These are phyloP conservation scores for Aspergillus sp. DNA, from an alignment of 2,329 filamentous ascomycete species.

Conservation along the genomic window DNA sequence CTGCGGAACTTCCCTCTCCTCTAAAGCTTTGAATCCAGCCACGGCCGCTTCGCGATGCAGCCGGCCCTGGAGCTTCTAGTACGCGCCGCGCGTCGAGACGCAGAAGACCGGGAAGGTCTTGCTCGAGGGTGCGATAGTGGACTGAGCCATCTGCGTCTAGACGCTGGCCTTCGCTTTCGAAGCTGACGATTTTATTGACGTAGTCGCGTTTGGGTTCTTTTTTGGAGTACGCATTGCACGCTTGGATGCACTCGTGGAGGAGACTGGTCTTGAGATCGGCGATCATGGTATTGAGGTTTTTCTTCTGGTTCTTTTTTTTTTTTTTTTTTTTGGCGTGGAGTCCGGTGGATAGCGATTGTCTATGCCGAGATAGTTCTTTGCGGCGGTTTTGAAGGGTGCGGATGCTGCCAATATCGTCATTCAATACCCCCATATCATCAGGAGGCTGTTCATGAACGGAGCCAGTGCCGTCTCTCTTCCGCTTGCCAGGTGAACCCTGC, in stretches of 20 bases:
- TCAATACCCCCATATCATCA: no score
- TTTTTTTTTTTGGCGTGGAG: background rate
- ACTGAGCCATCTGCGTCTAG: no score
- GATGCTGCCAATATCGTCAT: background rate
- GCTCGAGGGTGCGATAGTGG: slow-evolving; percentile 50
- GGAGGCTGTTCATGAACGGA: no score
- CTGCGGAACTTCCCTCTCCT: slow-evolving; percentile 55
- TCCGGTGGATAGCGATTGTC: no score
- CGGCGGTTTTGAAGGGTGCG: background rate
- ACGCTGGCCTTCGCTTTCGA: no score
- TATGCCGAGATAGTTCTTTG: no score
- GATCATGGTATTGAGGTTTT: no score
- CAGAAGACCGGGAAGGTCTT: slow-evolving; percentile 58
- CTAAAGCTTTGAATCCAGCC: slow-evolving; percentile 45
- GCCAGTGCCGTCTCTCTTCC: background rate
- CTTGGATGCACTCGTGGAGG: slow-evolving; percentile 7
- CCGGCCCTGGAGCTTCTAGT: slow-evolving; percentile 55
- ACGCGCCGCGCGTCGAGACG: slow-evolving; percentile 55
- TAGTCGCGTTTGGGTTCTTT: slow-evolving; percentile 4
- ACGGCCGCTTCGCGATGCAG: slow-evolving; percentile 47
- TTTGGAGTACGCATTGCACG: slow-evolving; percentile 5
- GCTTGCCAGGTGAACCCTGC: background rate
- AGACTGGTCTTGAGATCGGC: slow-evolving; percentile 25
- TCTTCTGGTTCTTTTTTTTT: no score
- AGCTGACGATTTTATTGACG: background rate